These are phyloP conservation scores for cucumber (Cucumis sativus) DNA, from an alignment of 306 rosid species.

Conservation along the genomic window DNA sequence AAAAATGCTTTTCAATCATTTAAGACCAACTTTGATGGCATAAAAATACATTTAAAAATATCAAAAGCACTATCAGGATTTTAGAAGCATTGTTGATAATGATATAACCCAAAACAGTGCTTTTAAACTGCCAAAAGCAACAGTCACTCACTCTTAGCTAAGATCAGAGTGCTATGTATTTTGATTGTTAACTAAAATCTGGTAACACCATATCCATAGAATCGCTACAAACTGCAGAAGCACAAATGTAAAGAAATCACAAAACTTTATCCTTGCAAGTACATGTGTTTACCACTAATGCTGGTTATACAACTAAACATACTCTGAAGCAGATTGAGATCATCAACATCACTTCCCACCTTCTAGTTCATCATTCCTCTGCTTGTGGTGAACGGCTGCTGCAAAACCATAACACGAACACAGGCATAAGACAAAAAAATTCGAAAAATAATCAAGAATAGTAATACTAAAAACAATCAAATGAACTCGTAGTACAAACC, in stretches of 20 bases:
- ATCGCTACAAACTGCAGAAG: background rate
- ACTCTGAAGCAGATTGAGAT: background rate
- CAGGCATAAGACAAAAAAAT: background rate
- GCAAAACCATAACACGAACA: background rate
- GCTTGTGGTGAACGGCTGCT: conserved; percentile 6
- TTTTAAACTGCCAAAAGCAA: no score
- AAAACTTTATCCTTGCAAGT: background rate
- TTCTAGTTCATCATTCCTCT: background rate
- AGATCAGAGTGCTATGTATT: background rate
- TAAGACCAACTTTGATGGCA: no score
- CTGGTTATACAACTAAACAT: background rate
- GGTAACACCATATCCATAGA: background rate
- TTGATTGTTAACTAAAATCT: background rate
- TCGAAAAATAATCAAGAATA: background rate
- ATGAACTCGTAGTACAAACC: conserved; percentile 29
- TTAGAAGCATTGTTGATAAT: no score
- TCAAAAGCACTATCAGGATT: no score
- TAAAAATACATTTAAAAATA: no score
- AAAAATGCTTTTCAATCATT: no score
- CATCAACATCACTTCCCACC: background rate
- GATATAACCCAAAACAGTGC: no score
- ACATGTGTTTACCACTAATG: background rate
- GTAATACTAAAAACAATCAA: background rate
- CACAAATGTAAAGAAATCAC: background rate
- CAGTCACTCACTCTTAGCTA: no score